These are phyloP conservation scores for Penicillium sp. DNA, from an alignment of 2,329 filamentous ascomycete species.

Conservation along the genomic window DNA sequence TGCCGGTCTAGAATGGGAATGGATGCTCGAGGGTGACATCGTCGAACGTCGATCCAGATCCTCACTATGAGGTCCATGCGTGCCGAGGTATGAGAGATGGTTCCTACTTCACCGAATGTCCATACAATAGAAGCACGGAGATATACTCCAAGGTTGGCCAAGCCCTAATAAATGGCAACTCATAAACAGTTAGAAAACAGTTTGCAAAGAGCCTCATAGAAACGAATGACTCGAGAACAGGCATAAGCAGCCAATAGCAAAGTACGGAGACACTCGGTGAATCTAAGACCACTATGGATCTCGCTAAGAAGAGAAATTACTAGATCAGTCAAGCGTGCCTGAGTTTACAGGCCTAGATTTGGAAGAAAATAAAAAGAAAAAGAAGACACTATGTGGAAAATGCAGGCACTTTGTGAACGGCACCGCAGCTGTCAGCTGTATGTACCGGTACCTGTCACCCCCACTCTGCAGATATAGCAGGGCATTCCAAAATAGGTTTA, in stretches of 20 bases:
- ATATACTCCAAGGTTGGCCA: no score
- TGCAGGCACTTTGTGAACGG: neutral
- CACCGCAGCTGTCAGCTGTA: conserved; percentile 8
- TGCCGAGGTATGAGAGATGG: no score
- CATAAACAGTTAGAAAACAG: neutral
- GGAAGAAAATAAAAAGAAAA: neutral
- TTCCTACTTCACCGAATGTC: no score
- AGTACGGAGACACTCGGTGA: neutral
- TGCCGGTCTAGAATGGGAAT: neutral
- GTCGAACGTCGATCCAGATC: no score
- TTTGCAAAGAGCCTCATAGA: neutral
- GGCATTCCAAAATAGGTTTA: conserved; percentile 6
- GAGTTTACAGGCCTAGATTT: neutral
- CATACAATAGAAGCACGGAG: no score
- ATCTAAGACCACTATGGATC: neutral
- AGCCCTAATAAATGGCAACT: no score
- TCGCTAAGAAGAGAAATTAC: neutral
- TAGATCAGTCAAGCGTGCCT: neutral
- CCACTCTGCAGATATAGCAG: neutral
- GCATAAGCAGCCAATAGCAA: neutral
- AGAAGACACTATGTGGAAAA: neutral
- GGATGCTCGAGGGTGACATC: no score
- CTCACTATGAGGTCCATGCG: no score
- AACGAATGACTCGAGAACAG: neutral
- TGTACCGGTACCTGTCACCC: neutral